Conservation (phyloP, 768 basidiomycete species). For the Fomitopsis serialis region DNA sequence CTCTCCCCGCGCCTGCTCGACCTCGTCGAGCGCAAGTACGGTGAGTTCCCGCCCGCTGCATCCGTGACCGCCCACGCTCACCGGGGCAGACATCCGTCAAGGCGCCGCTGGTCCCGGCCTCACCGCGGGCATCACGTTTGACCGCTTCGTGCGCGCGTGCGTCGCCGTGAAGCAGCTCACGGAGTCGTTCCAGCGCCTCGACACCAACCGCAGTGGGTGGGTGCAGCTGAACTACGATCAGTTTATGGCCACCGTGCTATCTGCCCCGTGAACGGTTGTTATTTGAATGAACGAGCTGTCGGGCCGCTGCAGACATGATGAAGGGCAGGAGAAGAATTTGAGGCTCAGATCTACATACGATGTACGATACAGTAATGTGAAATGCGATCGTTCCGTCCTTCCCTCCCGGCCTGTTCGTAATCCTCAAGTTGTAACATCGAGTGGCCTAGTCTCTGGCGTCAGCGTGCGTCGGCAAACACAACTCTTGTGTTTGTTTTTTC, state of each 20-base stretch:
- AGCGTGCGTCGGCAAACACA: no score
- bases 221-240: slow-evolving; percentile 68
- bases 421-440: no score
- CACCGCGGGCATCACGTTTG: slow-evolving; percentile 69
- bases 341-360: no score
- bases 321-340: no score
- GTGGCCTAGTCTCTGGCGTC: no score
- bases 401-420: no score
- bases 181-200: slow-evolving; percentile 63
- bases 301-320: no score
- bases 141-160: slow-evolving; percentile 83
- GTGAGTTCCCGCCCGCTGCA: slow-evolving; percentile 34
- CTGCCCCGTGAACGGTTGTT: slow-evolving; percentile 22
- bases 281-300: no score
- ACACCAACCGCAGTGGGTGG: slow-evolving; percentile 62
- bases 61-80: slow-evolving; percentile 14
- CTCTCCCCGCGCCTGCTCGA: slow-evolving; percentile 60
- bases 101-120: slow-evolving; percentile 31
- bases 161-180: slow-evolving; percentile 76
- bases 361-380: no score
- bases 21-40: slow-evolving; percentile 76
- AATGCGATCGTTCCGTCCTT: no score
- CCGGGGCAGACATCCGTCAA: slow-evolving; percentile 50
- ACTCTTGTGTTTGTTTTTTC: no score
- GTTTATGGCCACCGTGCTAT: slow-evolving; percentile 63